phyloP scores from a whole-genome alignment of 169 alveolate genomes.

The Cryptosporidium bovis region DNA sequence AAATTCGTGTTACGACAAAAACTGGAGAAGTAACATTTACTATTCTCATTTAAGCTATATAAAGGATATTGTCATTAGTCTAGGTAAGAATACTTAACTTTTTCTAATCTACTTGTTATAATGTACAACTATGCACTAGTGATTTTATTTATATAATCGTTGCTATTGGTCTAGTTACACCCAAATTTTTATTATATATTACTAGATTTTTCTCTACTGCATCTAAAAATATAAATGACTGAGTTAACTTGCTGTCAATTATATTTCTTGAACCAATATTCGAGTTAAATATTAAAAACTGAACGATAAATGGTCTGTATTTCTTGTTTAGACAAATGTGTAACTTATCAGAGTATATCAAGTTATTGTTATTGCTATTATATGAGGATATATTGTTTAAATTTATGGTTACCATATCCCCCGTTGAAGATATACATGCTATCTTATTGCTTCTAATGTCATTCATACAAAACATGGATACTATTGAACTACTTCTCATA shows the following conservation, averaged over 20 bases:
- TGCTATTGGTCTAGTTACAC: slow-evolving; percentile 45
- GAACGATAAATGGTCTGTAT: slow-evolving; percentile 56
- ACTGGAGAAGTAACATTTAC: slow-evolving; percentile 40
- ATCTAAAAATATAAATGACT: slow-evolving; percentile 59
- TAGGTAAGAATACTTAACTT: too few relatives aligned
- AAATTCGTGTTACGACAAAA: slow-evolving; percentile 16
- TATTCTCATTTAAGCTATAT: neutral
- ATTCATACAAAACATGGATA: slow-evolving; percentile 22
- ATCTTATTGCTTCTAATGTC: slow-evolving; percentile 4
- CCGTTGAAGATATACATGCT: slow-evolving; percentile 63
- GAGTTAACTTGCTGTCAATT: slow-evolving; percentile 18
- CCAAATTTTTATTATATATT: slow-evolving; percentile 38
- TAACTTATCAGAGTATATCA: slow-evolving; percentile 29
- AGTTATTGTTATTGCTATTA: neutral
- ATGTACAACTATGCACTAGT: too few relatives aligned
- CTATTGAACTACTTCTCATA: slow-evolving; percentile 66
- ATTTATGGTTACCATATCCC: slow-evolving; percentile 46
- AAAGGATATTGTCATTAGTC: neutral
- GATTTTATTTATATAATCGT: slow-evolving; percentile 3
- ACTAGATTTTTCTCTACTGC: slow-evolving; percentile 67
- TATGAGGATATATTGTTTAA: neutral
- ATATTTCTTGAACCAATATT: slow-evolving; percentile 17
- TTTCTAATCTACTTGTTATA: too few relatives aligned
- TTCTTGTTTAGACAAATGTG: slow-evolving; percentile 64
- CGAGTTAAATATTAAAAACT: slow-evolving; percentile 49